Evolutionary conservation across 2,329 filamentous ascomycete species (phyloP), one percentile per base, ranked within the genome.

Genomic region (Dothiorella sarmentorum): DNA sequence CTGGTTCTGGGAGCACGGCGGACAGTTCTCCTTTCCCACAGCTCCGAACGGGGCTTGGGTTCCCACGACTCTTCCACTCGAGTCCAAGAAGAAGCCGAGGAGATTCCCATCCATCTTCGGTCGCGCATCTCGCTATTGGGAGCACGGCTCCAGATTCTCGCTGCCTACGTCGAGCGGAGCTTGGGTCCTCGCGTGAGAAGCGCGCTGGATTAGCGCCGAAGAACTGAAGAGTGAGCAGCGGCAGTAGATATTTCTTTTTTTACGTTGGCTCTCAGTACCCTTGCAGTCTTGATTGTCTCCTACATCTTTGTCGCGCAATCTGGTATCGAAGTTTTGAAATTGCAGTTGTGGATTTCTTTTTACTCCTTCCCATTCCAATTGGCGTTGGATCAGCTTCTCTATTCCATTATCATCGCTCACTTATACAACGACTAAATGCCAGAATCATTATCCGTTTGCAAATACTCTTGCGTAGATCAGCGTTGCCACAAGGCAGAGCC

Each of bases 1-100:
- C 18, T 49, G 44, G 44, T 49, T 49, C 11, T 49, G 44, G 44
- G 44, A 49, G n/a, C 44, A 49, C 4, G 44, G 44, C 10, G 44
- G 44, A 0, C 44, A 49, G 10, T 49, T 35, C 44, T 24, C 44
- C 10, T 49, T 49, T 2, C 44, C n/a, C n/a, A n/a, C 17, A 7
- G 17, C 27, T 22, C 17, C 27, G 17, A 33, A 7, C 44, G 44
- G 44, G n/a, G 29, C 27, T 4, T 49, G 44, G 44, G 27, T 4
- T 11, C 17, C 44, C 3, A 15, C 27, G 17, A 20, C 26, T 13
- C 27, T 49, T n/a, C 27, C 44, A 15, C n/a, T 49, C 2, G n/a
- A 49, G n/a, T 49, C 44, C 9, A n/a, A 20, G n/a, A 33, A 22
- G 9, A 5, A 3, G 2, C 27, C 27, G 7, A 22, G 17, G 5